Evolutionary conservation across 441 rosid genomes (phyloP).

Genomic region (Erodium trifolium): DNA sequence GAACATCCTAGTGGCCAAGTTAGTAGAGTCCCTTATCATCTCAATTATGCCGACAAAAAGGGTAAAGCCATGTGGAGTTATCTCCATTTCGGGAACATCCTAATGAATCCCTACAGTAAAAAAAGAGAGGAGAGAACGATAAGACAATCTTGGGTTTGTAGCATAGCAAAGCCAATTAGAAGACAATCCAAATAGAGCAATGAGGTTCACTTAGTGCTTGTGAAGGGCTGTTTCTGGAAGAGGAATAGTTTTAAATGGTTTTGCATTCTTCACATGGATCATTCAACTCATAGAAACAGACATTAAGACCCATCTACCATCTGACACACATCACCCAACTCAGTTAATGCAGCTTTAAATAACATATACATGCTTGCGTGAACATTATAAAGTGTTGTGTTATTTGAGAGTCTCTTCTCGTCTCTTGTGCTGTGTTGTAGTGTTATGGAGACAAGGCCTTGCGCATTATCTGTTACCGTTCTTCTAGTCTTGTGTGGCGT

Average conservation of each 20-base stretch:
- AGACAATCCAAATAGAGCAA: neutral
- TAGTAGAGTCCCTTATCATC: too few species aligned
- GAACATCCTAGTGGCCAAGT: too few species aligned
- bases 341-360: conserved; percentile 33
- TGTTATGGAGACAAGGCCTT: conserved; percentile 29
- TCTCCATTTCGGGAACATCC: too few species aligned
- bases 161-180: neutral
- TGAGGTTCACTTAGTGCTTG: neutral
- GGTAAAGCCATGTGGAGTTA: too few species aligned
- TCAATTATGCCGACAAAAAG: too few species aligned
- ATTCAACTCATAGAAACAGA: neutral
- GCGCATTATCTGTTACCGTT: conserved; percentile 10
- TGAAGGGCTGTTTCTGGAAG: neutral
- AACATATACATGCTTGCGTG: neutral
- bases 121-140: neutral
- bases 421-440: neutral
- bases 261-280: conserved; percentile 15
- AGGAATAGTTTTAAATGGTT: neutral
- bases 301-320: conserved; percentile 24
- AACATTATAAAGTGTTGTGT: neutral
- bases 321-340: conserved; percentile 20
- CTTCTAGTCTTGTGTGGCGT: conserved; percentile 22
- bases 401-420: neutral
- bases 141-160: neutral
- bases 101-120: neutral